Evolutionary conservation across 106 monocot species (phyloP).

Genomic region (Phalaenopsis equestris): DNA sequence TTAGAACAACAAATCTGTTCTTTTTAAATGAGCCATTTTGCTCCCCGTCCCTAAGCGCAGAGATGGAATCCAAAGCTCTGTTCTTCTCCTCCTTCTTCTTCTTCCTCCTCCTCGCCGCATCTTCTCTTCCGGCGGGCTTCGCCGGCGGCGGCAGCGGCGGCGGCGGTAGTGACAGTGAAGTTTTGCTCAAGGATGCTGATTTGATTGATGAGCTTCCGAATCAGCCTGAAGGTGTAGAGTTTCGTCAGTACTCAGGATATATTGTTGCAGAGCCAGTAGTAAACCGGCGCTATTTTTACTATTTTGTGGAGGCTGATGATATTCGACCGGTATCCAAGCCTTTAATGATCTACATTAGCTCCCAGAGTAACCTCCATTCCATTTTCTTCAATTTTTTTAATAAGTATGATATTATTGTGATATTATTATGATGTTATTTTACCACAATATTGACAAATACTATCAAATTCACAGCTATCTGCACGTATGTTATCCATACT

Average conservation of each 20-base stretch:
- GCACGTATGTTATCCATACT: too few species aligned
- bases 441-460: too few species aligned
- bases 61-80: background rate
- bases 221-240: background rate
- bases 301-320: background rate
- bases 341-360: background rate
- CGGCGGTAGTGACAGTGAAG: background rate
- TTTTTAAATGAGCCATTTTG: background rate
- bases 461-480: too few species aligned
- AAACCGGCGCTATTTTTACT: background rate
- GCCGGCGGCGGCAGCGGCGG: background rate
- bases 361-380: background rate
- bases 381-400: too few species aligned
- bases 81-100: background rate
- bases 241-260: constrained; percentile 7
- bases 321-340: background rate
- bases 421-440: too few species aligned
- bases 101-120: constrained; percentile 3
- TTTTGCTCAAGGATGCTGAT: background rate
- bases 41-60: background rate
- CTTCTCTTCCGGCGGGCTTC: background rate
- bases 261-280: background rate
- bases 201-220: constrained; percentile 11
- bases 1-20: too few species aligned
- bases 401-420: too few species aligned